A percentile compares a stretch with the other conserved stretches of the same genome.
phyloP scores from a whole-genome alignment of 1,284 basidiomycete species.

The Sanghuangporus weigelae region DNA sequence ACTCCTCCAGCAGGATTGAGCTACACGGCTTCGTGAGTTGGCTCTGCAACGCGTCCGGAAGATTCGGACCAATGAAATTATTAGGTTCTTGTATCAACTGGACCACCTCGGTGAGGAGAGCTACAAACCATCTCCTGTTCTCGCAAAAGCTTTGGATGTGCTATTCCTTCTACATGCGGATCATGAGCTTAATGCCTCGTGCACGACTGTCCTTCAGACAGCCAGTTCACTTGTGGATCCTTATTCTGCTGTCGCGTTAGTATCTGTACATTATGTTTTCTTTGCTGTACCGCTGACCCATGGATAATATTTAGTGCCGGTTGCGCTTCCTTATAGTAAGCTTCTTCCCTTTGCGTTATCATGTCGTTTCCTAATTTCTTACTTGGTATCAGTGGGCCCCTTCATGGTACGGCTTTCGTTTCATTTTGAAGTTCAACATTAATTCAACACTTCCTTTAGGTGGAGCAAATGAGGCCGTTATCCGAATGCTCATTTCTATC shows the following conservation, averaged over 20 bases:
- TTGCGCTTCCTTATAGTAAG: slow-evolving; percentile 79
- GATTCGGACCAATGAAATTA: background rate
- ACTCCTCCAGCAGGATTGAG: slow-evolving; percentile 74
- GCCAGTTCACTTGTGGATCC: slow-evolving; percentile 86
- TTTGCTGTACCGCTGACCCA: slow-evolving; percentile 5
- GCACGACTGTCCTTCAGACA: slow-evolving; percentile 80
- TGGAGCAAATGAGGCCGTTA: slow-evolving; percentile 85
- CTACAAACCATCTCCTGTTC: slow-evolving; percentile 75
- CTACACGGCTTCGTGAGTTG: slow-evolving; percentile 71
- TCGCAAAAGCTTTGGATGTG: slow-evolving; percentile 80
- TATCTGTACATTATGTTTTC: slow-evolving; percentile 21
- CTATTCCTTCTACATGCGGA: slow-evolving; percentile 86
- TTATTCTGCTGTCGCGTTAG: slow-evolving; percentile 75
- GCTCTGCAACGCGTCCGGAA: background rate
- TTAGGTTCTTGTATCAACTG: slow-evolving; percentile 82
- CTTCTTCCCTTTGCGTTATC: slow-evolving; percentile 14
- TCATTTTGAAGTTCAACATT: slow-evolving; percentile 5
- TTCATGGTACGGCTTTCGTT: slow-evolving; percentile 49
- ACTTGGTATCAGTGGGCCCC: slow-evolving; percentile 54
- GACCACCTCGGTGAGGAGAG: slow-evolving; percentile 70
- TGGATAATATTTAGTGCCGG: slow-evolving; percentile 48
- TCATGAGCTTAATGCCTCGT: slow-evolving; percentile 81
- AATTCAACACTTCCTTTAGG: slow-evolving; percentile 33
- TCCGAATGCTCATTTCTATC: slow-evolving; percentile 84
- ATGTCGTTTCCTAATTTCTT: background rate